A percentile compares a stretch with the other conserved stretches of the same genome.
Evolutionary conservation across 1,284 basidiomycete genomes (phyloP).

Genomic region (Fistulinella cinereoalba): DNA sequence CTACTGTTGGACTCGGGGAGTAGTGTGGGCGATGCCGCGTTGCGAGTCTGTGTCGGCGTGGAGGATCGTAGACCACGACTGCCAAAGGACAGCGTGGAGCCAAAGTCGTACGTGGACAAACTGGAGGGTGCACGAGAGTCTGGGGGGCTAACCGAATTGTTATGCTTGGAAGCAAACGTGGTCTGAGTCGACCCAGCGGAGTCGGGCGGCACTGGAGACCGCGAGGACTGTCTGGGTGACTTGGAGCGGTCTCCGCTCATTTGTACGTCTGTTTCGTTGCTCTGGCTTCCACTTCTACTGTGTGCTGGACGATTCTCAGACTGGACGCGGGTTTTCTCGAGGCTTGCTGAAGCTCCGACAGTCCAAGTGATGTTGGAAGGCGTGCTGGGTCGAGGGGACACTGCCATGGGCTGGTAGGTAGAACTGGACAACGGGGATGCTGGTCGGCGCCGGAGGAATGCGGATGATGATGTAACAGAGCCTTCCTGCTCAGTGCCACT

Average conservation of each 20-base stretch:
- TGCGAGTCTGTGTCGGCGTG: conserved; percentile 61
- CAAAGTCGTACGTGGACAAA: conserved; percentile 51
- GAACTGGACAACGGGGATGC: conserved; percentile 62
- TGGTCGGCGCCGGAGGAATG: conserved; percentile 55
- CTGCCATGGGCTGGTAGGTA: conserved; percentile 57
- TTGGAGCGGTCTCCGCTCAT: conserved; percentile 40
- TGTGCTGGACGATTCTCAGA: conserved; percentile 43
- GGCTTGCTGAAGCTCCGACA: conserved; percentile 32
- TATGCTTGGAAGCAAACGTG: conserved; percentile 21
- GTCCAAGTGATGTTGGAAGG: conserved; percentile 74
- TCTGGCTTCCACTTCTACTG: conserved; percentile 58
- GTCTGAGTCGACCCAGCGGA: conserved; percentile 39
- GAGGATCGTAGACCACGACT: conserved; percentile 52
- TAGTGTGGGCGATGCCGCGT: conserved; percentile 53
- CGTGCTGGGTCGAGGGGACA: conserved; percentile 62
- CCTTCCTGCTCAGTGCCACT: conserved; percentile 46
- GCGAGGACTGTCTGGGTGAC: conserved; percentile 44
- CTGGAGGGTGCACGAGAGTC: conserved; percentile 48
- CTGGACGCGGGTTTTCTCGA: conserved; percentile 29
- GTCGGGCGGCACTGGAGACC: conserved; percentile 59
- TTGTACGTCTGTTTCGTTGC: conserved; percentile 45
- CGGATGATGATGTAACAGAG: conserved; percentile 48
- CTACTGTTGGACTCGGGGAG: conserved; percentile 32
- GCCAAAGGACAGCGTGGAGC: conserved; percentile 43
- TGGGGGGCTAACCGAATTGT: conserved; percentile 27